A percentile compares a stretch with the other conserved stretches of the same genome.
Evolutionary conservation across 371 early-diverging fungal species (phyloP).

Genomic region (Batkoa obscura): DNA sequence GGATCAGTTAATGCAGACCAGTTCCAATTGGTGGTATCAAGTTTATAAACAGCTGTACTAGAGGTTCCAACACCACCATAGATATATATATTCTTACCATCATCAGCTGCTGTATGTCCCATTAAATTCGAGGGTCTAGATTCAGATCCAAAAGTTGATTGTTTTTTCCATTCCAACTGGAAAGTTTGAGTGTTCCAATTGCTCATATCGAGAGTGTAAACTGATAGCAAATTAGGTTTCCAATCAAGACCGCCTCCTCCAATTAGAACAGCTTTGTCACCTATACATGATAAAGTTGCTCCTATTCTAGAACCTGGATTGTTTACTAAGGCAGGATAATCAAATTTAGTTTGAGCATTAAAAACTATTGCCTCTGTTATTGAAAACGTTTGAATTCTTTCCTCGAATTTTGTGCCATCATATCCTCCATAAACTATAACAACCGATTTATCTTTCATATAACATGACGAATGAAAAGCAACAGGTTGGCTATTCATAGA

Average conservation of each 20-base stretch:
- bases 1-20: background rate
- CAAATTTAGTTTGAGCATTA: background rate
- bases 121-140: background rate
- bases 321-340: too few relatives aligned
- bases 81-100: background rate
- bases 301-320: background rate
- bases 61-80: background rate
- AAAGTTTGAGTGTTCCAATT: background rate
- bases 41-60: conserved; percentile 2
- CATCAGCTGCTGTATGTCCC: background rate
- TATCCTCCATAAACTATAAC: background rate
- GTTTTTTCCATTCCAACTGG: background rate
- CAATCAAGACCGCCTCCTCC: conserved; percentile 1
- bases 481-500: background rate
- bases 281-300: conserved; percentile 2
- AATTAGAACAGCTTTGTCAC: background rate
- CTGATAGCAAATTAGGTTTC: background rate
- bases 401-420: background rate
- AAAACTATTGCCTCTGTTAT: background rate
- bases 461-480: background rate
- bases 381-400: too few relatives aligned
- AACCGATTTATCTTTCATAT: too few relatives aligned
- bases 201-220: background rate
- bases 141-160: background rate
- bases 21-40: background rate